Evolutionary conservation across 176 grass and related monocot genomes (phyloP).

Genomic region (Alloteropsis semialata): DNA sequence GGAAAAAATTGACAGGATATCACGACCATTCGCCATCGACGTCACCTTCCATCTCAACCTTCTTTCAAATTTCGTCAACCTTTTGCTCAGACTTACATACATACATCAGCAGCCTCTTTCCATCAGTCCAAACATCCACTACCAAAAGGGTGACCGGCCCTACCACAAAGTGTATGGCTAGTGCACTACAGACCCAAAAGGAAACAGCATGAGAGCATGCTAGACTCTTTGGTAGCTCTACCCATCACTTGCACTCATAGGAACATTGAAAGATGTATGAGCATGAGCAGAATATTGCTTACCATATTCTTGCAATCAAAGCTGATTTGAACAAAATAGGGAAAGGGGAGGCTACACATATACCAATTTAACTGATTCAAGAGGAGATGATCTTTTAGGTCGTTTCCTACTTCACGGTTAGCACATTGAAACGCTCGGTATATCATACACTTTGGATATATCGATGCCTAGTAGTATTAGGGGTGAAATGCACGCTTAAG

Average conservation of each 20-base stretch:
- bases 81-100: slow-evolving; percentile 46
- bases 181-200: slow-evolving; percentile 76
- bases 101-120: slow-evolving; percentile 49
- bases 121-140: slow-evolving; percentile 64
- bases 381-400: slow-evolving; percentile 43
- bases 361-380: slow-evolving; percentile 30
- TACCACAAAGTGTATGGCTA: slow-evolving; percentile 69
- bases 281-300: slow-evolving; percentile 45
- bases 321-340: slow-evolving; percentile 54
- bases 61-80: slow-evolving; percentile 57
- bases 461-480: slow-evolving; percentile 18
- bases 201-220: slow-evolving; percentile 40
- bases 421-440: slow-evolving; percentile 19
- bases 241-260: slow-evolving; percentile 50
- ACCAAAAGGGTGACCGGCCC: slow-evolving; percentile 48
- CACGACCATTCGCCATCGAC: slow-evolving; percentile 40
- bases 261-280: slow-evolving; percentile 50
- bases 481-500: slow-evolving; percentile 1
- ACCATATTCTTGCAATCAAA: slow-evolving; percentile 53
- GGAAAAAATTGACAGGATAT: slow-evolving; percentile 45
- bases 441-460: slow-evolving; percentile 40
- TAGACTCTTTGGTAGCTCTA: slow-evolving; percentile 36
- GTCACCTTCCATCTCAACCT: slow-evolving; percentile 54
- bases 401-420: slow-evolving; percentile 40
- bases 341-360: slow-evolving; percentile 47